Evolutionary conservation across 768 basidiomycete genomes (phyloP).

Genomic region (Podaxis sp.): DNA sequence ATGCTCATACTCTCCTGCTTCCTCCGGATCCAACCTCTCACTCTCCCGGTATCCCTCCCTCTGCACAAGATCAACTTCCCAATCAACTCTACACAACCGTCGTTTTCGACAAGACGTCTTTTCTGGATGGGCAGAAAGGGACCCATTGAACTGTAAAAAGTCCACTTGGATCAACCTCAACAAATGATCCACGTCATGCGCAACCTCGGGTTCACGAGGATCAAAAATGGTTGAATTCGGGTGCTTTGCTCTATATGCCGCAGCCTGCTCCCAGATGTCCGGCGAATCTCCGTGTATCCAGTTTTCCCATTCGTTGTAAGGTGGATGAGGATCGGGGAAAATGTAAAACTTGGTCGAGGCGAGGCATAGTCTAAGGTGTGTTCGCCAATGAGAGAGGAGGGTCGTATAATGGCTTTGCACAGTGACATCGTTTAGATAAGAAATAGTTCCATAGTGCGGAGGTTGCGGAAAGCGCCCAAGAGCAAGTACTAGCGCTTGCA

Average conservation of each 20-base stretch:
- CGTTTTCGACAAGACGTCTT: background rate
- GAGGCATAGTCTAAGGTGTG: background rate
- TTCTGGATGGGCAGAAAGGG: no score
- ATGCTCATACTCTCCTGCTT: slow-evolving; percentile 11
- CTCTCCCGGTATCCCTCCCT: slow-evolving; percentile 6
- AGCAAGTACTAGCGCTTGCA: slow-evolving; percentile 2
- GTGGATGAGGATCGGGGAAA: slow-evolving; percentile 2
- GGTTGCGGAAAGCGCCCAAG: slow-evolving; percentile 5
- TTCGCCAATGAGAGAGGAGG: slow-evolving; percentile 6
- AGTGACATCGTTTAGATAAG: background rate
- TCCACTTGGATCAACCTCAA: background rate
- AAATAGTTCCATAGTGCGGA: background rate
- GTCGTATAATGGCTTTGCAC: background rate
- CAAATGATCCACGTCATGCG: background rate
- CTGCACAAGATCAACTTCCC: slow-evolving; percentile 11
- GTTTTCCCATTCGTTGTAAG: slow-evolving; percentile 2
- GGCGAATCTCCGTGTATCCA: background rate
- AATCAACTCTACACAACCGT: background rate
- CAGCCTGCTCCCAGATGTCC: slow-evolving; percentile 1
- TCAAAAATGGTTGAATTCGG: slow-evolving; percentile 6
- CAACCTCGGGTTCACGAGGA: background rate
- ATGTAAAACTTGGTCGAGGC: slow-evolving; percentile 1
- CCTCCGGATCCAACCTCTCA: slow-evolving; percentile 7
- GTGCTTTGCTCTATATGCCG: background rate
- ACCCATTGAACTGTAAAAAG: background rate